Evolutionary conservation across 108 stramenopile genomes (phyloP), one percentile per base, ranked within the genome.

Genomic region (Stephanodiscus triporus): DNA sequence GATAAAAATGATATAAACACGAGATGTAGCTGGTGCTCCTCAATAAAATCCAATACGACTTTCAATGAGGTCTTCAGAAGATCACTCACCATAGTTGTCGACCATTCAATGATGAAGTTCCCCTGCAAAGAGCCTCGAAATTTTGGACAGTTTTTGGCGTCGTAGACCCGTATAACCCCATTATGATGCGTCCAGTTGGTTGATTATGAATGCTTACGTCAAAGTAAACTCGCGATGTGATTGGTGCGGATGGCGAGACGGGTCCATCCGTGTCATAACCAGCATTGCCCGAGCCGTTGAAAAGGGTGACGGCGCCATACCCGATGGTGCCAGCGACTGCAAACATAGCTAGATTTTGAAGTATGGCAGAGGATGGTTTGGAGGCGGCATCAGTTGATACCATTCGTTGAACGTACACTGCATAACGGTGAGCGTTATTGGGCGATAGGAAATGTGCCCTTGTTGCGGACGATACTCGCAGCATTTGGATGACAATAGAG

Each of bases 131-230:
- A 4, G 81, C 85, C 60, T 88, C 85, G 73, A 98, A 98, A 70
- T 98, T 98, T 58, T 87, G 63, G 7, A 70, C 93, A 9, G 97
- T 98, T 70, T 88, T 87, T 30, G 97, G 97, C 38, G 95, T 95
- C 24, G 88, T 89, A 69, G 86, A 80, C 7, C 96, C 97, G 72
- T 91, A 93, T 58, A 98, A 83, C 19, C 96, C 96, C 60, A 98
- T 86, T 10, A 96, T 89, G 66, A 98, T 95, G 17, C 94, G 85
- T 37, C 96, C 96, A 0, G 87, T 82, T 14, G 85, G 73, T 53
- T 87, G 73, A 51, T 86, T 81, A 60, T 88, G 89, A 54, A 95
- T 89, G 42, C 75, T 76, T 20, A 97, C 68, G 75, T 97, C 97
- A 62, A 97, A 97, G 67, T 82, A 93, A 1, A 88, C 92, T 36